A percentile compares a stretch with the other conserved stretches of the same genome.
phyloP scores from a whole-genome alignment of 164 flowering plant species.

The Stephania yunnanensis region DNA sequence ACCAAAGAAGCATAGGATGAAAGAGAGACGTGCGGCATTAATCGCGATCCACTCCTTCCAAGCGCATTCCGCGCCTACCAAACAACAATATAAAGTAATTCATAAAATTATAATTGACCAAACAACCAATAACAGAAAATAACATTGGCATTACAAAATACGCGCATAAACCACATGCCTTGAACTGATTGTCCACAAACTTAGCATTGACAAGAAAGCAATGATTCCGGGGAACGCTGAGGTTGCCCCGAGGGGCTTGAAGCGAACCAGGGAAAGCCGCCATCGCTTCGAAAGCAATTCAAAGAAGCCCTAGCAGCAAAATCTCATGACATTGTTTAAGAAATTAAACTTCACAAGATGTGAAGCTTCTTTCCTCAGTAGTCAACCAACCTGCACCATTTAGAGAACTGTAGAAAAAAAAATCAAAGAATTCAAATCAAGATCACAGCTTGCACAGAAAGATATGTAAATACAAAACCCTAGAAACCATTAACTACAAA shows the following conservation, averaged over 20 bases:
- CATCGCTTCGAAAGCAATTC: conserved; percentile 26
- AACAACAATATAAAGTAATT: not conserved
- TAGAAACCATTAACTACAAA: not conserved
- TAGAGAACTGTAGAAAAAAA: conserved; percentile 11
- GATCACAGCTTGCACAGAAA: not conserved
- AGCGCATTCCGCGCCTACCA: conserved; percentile 25
- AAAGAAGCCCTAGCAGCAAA: conserved; percentile 11
- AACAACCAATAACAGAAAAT: not conserved
- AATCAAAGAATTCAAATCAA: not conserved
- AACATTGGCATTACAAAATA: not conserved
- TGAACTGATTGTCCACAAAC: conserved; percentile 14
- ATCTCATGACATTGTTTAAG: conserved; percentile 12
- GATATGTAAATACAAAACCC: not conserved
- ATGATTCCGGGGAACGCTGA: conserved; percentile 29
- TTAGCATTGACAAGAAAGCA: not conserved
- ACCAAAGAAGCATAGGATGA: conserved; percentile 47
- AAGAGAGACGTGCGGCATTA: conserved; percentile 21
- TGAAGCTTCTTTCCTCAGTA: not conserved
- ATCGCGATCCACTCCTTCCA: conserved; percentile 28
- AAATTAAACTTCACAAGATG: not conserved
- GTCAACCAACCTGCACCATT: not conserved
- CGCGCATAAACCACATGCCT: conserved; percentile 26
- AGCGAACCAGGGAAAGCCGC: conserved; percentile 36
- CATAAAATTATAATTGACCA: not conserved
- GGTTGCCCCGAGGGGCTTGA: conserved; percentile 38